Conservation (phyloP, 331 rosid genomes). For the Rhamnella rubrinervis region DNA sequence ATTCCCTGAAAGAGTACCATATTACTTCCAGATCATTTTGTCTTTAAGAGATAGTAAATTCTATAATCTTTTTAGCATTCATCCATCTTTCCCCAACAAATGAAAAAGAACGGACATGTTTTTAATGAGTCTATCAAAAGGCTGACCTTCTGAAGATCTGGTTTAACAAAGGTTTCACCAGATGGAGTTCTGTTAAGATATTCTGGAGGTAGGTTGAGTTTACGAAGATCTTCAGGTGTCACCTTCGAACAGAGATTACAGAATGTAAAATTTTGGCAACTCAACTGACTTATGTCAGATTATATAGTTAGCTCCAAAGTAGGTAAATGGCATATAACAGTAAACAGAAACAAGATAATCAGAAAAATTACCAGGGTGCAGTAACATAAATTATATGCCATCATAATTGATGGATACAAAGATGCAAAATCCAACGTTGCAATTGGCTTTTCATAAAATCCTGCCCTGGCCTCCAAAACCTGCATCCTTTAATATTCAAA, state of each 20-base stretch:
- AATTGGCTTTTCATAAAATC: constrained; percentile 93
- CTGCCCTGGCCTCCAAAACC: constrained; percentile 95
- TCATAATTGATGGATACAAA: constrained; percentile 96
- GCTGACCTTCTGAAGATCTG: constrained; percentile 78
- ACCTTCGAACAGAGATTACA: constrained; percentile 52
- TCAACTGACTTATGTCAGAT: constrained; percentile 12
- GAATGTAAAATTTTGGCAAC: neutral
- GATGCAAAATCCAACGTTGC: constrained; percentile 99
- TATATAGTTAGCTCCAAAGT: constrained; percentile 9
- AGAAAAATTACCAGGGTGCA: constrained; percentile 83
- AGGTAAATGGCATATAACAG: constrained; percentile 5
- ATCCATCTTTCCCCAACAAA: neutral
- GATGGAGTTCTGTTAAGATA: constrained; percentile 86
- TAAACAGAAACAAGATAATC: constrained; percentile 12
- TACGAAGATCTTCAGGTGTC: constrained; percentile 71
- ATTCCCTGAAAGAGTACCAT: constrained; percentile 63
- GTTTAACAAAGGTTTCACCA: constrained; percentile 87
- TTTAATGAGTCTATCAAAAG: neutral
- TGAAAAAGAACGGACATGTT: neutral
- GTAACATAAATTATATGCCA: constrained; percentile 98
- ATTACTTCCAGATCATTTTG: constrained; percentile 3
- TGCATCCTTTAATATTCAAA: constrained; percentile 25
- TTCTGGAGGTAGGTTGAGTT: constrained; percentile 82
- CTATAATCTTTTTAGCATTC: constrained; percentile 17
- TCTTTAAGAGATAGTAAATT: constrained; percentile 6